Evolutionary conservation across 2,329 filamentous ascomycete species (phyloP).

Genomic region (Aspergillus pseudotamarii): DNA sequence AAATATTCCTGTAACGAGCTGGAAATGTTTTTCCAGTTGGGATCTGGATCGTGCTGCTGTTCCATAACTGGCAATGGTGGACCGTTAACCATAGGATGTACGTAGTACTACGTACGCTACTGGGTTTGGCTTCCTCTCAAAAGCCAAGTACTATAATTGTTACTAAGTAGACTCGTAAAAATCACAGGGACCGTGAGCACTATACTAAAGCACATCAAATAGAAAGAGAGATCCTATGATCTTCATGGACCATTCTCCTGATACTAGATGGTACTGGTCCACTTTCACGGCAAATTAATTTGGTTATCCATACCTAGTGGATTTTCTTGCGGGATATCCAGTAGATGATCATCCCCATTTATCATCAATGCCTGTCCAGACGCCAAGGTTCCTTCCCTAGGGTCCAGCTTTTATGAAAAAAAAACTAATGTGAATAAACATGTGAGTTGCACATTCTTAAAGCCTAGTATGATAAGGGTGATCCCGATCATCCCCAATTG

Average conservation of each 20-base stretch:
- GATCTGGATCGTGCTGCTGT: conserved; percentile 9
- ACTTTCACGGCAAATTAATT: conserved; percentile 5
- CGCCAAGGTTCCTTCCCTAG: background rate
- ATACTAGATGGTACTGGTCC: background rate
- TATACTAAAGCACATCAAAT: background rate
- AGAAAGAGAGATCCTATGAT: conserved; percentile 8
- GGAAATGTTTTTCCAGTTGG: background rate
- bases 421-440: background rate
- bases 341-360: background rate
- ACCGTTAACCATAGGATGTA: background rate
- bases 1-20: background rate
- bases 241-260: conserved; percentile 9
- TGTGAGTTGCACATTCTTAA: background rate
- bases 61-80: conserved; percentile 15
- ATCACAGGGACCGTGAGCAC: conserved; percentile 5
- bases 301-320: background rate
- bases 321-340: background rate
- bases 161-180: background rate
- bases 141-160: background rate
- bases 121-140: background rate
- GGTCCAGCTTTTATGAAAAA: background rate
- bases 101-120: too few species aligned
- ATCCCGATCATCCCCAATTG: background rate
- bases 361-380: background rate
- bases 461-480: background rate